These are phyloP conservation scores for Mucor piriformis DNA, from an alignment of 371 early-diverging fungal genomes.

Conservation along the genomic window DNA sequence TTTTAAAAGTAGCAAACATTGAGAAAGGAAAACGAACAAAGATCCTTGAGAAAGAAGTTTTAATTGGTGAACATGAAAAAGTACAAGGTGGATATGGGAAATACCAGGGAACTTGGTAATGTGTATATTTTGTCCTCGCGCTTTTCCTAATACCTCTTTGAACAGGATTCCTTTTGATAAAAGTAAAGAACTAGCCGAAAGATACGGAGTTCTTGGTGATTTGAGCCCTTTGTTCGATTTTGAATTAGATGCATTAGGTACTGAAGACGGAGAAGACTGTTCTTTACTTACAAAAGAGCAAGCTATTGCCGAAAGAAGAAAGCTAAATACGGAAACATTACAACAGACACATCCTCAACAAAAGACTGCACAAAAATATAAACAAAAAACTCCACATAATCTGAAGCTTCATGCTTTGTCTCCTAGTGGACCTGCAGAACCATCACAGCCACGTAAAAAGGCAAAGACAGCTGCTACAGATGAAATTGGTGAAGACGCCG, in stretches of 20 bases:
- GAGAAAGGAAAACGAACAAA: constrained; percentile 93
- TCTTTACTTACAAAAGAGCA: constrained; percentile 12
- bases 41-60: constrained; percentile 89
- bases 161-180: constrained; percentile 84
- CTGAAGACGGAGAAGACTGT: constrained; percentile 32
- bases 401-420: background rate
- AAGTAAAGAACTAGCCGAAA: constrained; percentile 72
- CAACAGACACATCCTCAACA: background rate
- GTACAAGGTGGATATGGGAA: constrained; percentile 98
- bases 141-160: background rate
- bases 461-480: constrained; percentile 6
- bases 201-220: constrained; percentile 65
- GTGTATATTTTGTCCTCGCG: background rate
- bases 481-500: background rate
- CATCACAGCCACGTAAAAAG: constrained; percentile 17
- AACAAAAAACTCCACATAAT: background rate
- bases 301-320: constrained; percentile 8
- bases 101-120: constrained; percentile 93
- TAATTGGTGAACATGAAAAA: constrained; percentile 88
- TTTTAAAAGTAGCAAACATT: constrained; percentile 94
- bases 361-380: background rate
- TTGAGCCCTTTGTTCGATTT: constrained; percentile 70
- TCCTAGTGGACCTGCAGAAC: background rate
- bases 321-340: background rate
- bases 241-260: constrained; percentile 38